phyloP scores from a whole-genome alignment of 1,284 basidiomycete species.

The Trichosporon faecale region DNA sequence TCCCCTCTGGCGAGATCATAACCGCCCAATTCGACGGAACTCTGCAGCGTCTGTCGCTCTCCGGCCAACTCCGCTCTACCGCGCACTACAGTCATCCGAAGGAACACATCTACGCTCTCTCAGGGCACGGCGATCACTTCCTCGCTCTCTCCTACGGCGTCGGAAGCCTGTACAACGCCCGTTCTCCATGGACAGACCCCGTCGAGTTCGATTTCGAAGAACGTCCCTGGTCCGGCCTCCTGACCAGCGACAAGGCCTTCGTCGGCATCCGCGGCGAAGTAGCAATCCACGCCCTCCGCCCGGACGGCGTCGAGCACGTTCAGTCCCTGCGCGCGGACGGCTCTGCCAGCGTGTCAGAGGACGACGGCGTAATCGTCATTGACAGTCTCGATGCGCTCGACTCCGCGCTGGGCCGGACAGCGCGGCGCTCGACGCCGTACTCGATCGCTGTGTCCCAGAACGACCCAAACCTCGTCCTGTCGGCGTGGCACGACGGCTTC shows the following conservation, averaged over 20 bases:
- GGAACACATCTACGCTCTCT: conserved; percentile 19
- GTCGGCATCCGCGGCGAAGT: conserved; percentile 22
- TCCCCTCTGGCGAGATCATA: conserved; percentile 23
- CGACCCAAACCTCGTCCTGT: conserved; percentile 27
- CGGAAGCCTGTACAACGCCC: conserved; percentile 32
- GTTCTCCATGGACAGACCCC: conserved; percentile 40
- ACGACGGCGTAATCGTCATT: neutral
- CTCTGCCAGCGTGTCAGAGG: neutral
- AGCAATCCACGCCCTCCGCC: neutral
- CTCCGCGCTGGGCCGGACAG: conserved; percentile 2
- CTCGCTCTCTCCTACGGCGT: conserved; percentile 29
- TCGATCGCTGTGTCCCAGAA: conserved; percentile 10
- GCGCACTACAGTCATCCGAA: conserved; percentile 25
- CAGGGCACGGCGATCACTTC: conserved; percentile 22
- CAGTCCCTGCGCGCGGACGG: neutral
- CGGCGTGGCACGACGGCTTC: conserved; percentile 50
- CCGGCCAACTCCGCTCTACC: neutral
- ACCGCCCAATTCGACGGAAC: conserved; percentile 45
- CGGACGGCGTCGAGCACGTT: neutral
- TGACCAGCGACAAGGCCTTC: conserved; percentile 15
- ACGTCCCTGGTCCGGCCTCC: conserved; percentile 42
- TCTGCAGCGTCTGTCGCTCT: conserved; percentile 31
- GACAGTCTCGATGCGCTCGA: neutral
- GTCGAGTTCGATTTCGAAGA: conserved; percentile 25
- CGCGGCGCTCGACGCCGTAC: conserved; percentile 18